Evolutionary conservation across 2,329 filamentous ascomycete genomes (phyloP), one percentile per base, ranked within the genome.

Genomic region (Penicillium capsulatum): DNA sequence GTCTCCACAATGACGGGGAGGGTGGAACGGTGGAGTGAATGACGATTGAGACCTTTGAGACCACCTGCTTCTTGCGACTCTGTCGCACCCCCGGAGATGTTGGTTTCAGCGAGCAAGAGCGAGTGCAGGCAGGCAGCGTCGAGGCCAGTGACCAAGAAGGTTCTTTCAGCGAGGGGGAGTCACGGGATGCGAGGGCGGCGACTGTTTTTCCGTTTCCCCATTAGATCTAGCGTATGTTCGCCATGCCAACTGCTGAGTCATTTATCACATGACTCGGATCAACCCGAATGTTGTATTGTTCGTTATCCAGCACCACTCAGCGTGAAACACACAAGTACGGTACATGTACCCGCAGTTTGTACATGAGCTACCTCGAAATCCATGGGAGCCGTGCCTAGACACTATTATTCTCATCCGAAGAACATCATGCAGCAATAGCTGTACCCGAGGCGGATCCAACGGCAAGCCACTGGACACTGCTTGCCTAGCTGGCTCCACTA

Each of bases 1-100:
- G 60, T 62, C 59, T 59, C 59, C 59, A 60, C 57, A 54, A 56
- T 54, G 48, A 61, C 51, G 53, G 55, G 41, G 40, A 41, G 38
- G 34, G 48, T 50, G 44, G 43, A 44, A 53, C 38, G 17, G 51
- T 50, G 54, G 53, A 52, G 50, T 41, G 44, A 36, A 38, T 42
- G 41, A 48, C 47, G 50, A 48, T 30, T 26, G 31, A 40, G 17
- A 31, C 28, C 31, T 33, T 10, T 5, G 15, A 31, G 26, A 28
- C 11, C 9, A 28, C 26, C 26, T n/a, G 11, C 26, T 28, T 14
- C 6, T 11, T 28, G 26, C 13, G 6, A 14, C n/a, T 28, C 13
- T 28, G 6, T 14, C 26, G 4, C 6, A 14, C 26, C 13, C 5
- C 26, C 4, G 11, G 26, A 11, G 26, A 5, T 9, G 19, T 22